phyloP scores from a whole-genome alignment of 495 filamentous ascomycete species.

The Oleoguttula mirabilis region DNA sequence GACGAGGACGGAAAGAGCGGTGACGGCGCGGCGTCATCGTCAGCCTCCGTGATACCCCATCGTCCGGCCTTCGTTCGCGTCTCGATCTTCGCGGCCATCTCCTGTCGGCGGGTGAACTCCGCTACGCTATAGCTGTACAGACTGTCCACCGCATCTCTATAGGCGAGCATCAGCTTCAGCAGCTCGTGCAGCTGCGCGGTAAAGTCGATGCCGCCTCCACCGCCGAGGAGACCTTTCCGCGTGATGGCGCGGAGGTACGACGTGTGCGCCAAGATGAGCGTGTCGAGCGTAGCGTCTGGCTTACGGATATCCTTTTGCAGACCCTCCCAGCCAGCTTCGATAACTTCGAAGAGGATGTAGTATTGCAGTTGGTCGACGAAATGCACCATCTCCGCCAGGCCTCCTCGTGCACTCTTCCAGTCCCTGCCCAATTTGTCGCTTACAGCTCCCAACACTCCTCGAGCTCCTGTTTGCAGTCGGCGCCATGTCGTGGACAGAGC shows the following conservation, averaged over 20 bases:
- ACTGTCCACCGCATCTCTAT: constrained; percentile 86
- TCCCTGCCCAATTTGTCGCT: constrained; percentile 62
- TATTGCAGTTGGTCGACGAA: constrained; percentile 96
- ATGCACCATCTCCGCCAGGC: constrained; percentile 93
- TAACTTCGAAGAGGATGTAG: constrained; percentile 98
- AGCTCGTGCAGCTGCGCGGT: constrained; percentile 84
- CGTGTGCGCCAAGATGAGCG: constrained; percentile 83
- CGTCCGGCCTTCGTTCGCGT: constrained; percentile 48
- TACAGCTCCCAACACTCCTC: constrained; percentile 78
- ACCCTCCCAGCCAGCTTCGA: constrained; percentile 85
- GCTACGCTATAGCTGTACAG: constrained; percentile 87
- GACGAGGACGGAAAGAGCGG: background rate
- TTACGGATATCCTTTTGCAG: constrained; percentile 68
- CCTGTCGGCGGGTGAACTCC: constrained; percentile 85
- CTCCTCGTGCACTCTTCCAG: constrained; percentile 82
- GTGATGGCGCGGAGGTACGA: constrained; percentile 88
- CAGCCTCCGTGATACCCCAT: constrained; percentile 52
- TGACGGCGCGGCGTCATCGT: constrained; percentile 29
- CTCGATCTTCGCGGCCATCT: constrained; percentile 61
- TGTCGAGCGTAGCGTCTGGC: constrained; percentile 81
- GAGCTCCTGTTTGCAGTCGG: constrained; percentile 87
- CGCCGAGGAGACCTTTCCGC: constrained; percentile 86
- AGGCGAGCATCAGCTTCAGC: constrained; percentile 84
- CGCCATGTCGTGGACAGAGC: constrained; percentile 82
- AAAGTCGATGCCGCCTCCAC: constrained; percentile 56